Conservation (phyloP, 495 filamentous ascomycete species). For the Viridothelium virens region DNA sequence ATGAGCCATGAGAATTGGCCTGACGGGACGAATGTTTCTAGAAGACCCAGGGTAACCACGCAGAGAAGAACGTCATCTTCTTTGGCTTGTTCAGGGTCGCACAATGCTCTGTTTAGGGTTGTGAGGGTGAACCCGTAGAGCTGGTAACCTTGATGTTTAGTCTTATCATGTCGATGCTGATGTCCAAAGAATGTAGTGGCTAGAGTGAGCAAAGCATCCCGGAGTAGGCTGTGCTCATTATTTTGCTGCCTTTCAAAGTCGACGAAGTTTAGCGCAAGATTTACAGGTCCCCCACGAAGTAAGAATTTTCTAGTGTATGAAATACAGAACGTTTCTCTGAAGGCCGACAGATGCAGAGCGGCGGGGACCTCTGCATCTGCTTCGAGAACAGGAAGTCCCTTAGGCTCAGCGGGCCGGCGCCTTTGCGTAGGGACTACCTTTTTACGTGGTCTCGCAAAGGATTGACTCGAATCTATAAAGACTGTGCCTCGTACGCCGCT, state of each 20-base stretch:
- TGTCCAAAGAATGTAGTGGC: constrained; percentile 12
- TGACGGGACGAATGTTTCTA: constrained; percentile 7
- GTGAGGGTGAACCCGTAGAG: constrained; percentile 7
- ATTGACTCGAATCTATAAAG: constrained; percentile 13
- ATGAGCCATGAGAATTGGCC: background rate
- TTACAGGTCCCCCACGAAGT: constrained; percentile 10
- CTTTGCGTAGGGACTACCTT: background rate
- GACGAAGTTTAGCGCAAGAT: background rate
- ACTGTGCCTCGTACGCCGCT: constrained; percentile 10
- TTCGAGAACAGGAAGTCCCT: background rate
- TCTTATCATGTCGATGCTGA: constrained; percentile 2
- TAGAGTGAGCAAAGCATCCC: constrained; percentile 7
- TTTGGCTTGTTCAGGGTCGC: background rate
- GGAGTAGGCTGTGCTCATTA: background rate
- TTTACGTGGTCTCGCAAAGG: constrained; percentile 7
- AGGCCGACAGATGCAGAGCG: background rate
- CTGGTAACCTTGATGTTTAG: constrained; percentile 5
- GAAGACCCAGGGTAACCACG: background rate
- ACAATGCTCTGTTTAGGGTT: constrained; percentile 5
- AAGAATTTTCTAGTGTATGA: constrained; percentile 11
- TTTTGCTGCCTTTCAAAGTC: background rate
- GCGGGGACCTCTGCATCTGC: background rate
- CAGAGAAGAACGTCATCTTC: constrained; percentile 9
- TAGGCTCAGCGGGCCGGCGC: background rate
- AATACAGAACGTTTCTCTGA: constrained; percentile 5